Evolutionary conservation across 208 protist genomes (phyloP).

Genomic region (Acanthamoeba triangularis): DNA sequence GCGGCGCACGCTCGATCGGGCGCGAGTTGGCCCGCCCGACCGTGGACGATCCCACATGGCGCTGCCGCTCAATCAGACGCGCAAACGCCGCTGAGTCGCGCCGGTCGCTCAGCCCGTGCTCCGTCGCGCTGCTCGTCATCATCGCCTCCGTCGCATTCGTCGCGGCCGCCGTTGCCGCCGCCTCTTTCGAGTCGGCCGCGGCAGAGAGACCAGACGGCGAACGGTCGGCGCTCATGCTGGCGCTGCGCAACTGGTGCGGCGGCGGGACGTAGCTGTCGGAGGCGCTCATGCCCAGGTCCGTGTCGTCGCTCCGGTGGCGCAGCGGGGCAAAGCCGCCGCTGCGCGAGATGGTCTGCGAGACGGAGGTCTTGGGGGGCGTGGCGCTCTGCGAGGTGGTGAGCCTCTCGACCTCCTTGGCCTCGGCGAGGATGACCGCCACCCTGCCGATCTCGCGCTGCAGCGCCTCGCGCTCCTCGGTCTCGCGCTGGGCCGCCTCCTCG

Average conservation of each 20-base stretch:
- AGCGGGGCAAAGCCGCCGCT: neutral
- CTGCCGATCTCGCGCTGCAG: neutral
- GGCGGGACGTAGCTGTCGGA: neutral
- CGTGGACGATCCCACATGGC: neutral
- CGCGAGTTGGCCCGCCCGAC: neutral
- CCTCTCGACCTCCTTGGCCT: too few species aligned
- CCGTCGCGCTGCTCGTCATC: too few species aligned
- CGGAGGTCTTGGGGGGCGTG: too few species aligned
- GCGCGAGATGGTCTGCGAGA: neutral
- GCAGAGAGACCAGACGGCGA: too few species aligned
- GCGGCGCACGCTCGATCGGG: neutral
- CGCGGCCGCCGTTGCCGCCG: neutral
- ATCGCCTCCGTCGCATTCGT: too few species aligned
- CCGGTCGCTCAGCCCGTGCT: too few species aligned
- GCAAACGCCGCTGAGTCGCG: too few species aligned
- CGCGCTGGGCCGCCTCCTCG: neutral
- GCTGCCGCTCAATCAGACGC: neutral
- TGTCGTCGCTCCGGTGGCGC: neutral
- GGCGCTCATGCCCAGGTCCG: neutral
- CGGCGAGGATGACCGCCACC: neutral
- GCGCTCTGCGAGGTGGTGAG: too few species aligned
- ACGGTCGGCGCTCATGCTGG: too few species aligned
- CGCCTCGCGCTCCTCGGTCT: neutral
- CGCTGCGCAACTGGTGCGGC: too few species aligned
- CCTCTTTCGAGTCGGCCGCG: too few species aligned